Percentiles rank a stretch among this genome's conserved stretches.
phyloP scores from a whole-genome alignment of 495 filamentous ascomycete genomes.

The Aspergillus steynii region DNA sequence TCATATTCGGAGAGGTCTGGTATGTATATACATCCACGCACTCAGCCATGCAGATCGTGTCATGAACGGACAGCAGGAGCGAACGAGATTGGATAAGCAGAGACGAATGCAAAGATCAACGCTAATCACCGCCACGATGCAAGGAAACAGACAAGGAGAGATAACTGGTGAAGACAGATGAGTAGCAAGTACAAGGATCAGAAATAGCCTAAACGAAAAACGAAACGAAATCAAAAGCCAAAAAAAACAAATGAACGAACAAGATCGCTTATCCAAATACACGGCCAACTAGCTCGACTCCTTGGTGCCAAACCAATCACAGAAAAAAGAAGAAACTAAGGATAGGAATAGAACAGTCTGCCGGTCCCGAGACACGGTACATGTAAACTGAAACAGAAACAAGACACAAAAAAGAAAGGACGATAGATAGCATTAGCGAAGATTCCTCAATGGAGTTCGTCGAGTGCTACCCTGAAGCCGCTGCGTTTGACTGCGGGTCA shows the following conservation, averaged over 20 bases:
- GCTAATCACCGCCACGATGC: neutral
- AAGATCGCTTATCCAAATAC: neutral
- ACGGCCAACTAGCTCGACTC: neutral
- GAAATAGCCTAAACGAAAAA: neutral
- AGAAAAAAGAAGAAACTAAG: neutral
- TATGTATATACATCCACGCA: neutral
- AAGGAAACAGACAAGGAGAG: neutral
- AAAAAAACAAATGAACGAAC: neutral
- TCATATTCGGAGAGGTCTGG: neutral
- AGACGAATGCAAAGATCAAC: neutral
- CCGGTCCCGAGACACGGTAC: neutral
- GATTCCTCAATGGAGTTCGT: neutral
- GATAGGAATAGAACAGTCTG: neutral
- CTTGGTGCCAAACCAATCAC: neutral
- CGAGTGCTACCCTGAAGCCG: slow-evolving; percentile 13
- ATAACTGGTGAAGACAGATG: neutral
- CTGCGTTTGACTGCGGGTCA: slow-evolving; percentile 46
- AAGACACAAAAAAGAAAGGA: neutral
- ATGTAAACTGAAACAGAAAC: no score
- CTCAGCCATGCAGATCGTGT: neutral
- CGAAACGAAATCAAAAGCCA: neutral
- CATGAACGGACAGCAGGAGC: neutral
- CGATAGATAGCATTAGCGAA: neutral
- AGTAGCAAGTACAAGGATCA: neutral
- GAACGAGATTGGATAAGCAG: neutral